Evolutionary conservation across 176 grass and related monocot genomes (phyloP), one percentile per base, ranked within the genome.

Genomic region (Eleusine coracana): DNA sequence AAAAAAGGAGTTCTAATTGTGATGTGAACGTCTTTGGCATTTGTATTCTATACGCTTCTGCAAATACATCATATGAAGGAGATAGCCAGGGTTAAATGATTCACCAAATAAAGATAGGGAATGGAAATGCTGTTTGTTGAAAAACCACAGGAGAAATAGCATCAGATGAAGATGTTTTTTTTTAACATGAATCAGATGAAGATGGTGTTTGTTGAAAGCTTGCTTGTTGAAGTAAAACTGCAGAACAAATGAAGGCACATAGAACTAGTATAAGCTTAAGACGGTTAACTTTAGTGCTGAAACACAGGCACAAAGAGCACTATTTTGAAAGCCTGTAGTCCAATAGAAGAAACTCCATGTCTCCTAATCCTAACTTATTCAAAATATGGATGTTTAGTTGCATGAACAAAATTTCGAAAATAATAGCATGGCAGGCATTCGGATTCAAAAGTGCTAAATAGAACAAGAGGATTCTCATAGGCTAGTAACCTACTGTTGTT

Each of bases 21-120:
- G 56, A 46, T 54, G 54, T 48, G 25, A 14, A 62, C 77, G 3
- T 51, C 37, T 44, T 59, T 77, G 55, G 21, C 34, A 66, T 55
- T 44, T 55, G 38, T 66, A 49, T 66, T 66, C 59, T 78, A 78
- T 55, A 49, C 18, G 9, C n/a, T 62, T 20, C 12, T 39, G 56
- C 58, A 74, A 55, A 27, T 18, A 74, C 71, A 59, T 45, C 27
- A 58, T 68, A 68, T 23, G 62, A 79, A 86, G 45, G 38, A 51
- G 44, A 75, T 66, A 42, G 50, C 31, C 21, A 58, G 31, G 46
- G 44, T 58, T 2, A 49, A 64, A 49, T 73, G 17, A 49, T 46
- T 63, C 6, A 1, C 10, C 40, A 44, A 44, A 44, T 49, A n/a
- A 49, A 25, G 21, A 6, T 45, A 11, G 34, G 38, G 65, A 74